Evolutionary conservation across 768 basidiomycete species (phyloP), one percentile per base, ranked within the genome.

Genomic region (Clitopilus passeckerianus): DNA sequence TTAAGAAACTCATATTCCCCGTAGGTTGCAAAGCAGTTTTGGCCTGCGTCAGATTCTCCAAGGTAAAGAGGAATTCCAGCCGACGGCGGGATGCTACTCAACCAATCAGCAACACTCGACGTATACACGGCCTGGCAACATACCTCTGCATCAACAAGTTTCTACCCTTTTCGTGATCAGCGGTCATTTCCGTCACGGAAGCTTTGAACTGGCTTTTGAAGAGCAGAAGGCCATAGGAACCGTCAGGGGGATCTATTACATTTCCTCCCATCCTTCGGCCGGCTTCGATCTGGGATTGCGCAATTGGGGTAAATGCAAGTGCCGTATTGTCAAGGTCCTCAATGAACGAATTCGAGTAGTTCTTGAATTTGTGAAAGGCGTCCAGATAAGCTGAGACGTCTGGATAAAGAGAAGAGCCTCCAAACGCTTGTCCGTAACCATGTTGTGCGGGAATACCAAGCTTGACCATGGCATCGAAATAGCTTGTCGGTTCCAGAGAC

Each of bases 21-120:
- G 62, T 80, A 80, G 16, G 74, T 75, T 20, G 69, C 63, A 58
- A 77, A 79, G 0, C 74, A 74, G 33, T 73, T 67, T 59, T 80
- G 77, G 0, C 56, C 57, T 3, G 68, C 68, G 60, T 77, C 77
- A 43, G 72, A 74, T 63, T 80, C 77, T 52, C 74, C 75, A 18
- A 78, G 64, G 57, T 75, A 77, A 1, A 78, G 65, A 8, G 78
- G 77, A 2, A 75, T 30, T 14, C 76, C 77, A 4, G 73, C 69
- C 8, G 76, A 72, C 14, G 66, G 68, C 15, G 76, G 72, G 16
- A 74, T 69, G 34, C 77, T 78, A n/a, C 5, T 18, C n/a, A 12
- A 3, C 10, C 18, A 50, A 50, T 16, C 5, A 18, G 12, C 22
- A 53, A 18, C 24, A 14, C 30, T 50, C 14, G 23, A 54, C 23